phyloP scores from a whole-genome alignment of 1,284 basidiomycete genomes.

The Fistulinella cinereoalba region DNA sequence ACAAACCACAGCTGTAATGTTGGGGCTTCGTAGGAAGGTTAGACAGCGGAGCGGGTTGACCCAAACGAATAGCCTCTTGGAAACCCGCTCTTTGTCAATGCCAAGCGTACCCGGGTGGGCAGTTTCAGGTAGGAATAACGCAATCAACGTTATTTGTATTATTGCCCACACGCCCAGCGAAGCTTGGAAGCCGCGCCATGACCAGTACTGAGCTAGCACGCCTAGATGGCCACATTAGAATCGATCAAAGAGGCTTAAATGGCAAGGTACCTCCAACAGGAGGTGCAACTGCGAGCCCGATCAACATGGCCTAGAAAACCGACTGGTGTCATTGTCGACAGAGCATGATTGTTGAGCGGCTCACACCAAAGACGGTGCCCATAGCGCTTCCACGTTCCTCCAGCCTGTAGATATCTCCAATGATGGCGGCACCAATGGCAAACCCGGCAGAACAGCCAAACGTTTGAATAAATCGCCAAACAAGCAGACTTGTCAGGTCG shows the following conservation, averaged over 20 bases:
- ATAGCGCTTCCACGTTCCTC: conserved; percentile 49
- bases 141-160: conserved; percentile 44
- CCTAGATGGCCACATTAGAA: conserved; percentile 28
- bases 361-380: conserved; percentile 44
- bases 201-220: conserved; percentile 49
- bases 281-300: conserved; percentile 47
- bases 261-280: conserved; percentile 38
- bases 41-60: conserved; percentile 62
- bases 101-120: conserved; percentile 51
- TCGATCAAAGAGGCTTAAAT: conserved; percentile 1
- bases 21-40: conserved; percentile 54
- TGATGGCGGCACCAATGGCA: conserved; percentile 46
- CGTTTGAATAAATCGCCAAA: conserved; percentile 48
- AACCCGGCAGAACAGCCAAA: conserved; percentile 41
- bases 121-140: conserved; percentile 68
- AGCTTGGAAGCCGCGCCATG: conserved; percentile 70
- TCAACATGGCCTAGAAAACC: conserved; percentile 40
- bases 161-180: conserved; percentile 46
- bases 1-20: conserved; percentile 54
- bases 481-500: conserved; percentile 39
- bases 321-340: too few species aligned
- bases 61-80: conserved; percentile 42
- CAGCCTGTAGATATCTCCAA: conserved; percentile 48
- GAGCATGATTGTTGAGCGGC: conserved; percentile 12
- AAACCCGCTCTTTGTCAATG: conserved; percentile 38